A percentile compares a stretch with the other conserved stretches of the same genome.
Conservation (phyloP, 2,329 filamentous ascomycete species). For the Geosmithia morbida region DNA sequence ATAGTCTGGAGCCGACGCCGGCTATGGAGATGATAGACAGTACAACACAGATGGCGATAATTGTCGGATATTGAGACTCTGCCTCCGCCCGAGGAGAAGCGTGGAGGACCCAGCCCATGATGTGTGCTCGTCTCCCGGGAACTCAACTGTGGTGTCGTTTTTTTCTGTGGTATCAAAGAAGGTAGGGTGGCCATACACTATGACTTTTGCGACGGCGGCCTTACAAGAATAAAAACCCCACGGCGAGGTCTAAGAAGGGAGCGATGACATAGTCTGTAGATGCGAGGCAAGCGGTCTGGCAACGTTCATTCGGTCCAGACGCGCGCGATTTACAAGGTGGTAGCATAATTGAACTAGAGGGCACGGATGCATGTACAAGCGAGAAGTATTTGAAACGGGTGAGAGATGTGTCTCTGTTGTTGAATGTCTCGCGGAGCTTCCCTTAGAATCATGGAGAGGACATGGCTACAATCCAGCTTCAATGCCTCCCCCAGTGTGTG, state of each 20-base stretch:
- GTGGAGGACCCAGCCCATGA: slow-evolving; percentile 36
- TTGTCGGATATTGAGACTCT: slow-evolving; percentile 30
- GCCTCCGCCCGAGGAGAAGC: slow-evolving; percentile 29
- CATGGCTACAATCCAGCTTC: not conserved
- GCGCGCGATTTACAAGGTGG: not conserved
- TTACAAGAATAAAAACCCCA: not conserved
- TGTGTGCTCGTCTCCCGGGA: not conserved
- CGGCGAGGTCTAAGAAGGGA: not conserved
- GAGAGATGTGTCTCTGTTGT: not conserved
- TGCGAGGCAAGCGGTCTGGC: not conserved
- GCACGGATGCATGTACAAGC: not conserved
- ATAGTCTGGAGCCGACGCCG: slow-evolving; percentile 25
- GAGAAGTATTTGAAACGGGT: not conserved
- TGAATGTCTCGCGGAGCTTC: not conserved
- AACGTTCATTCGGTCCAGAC: not conserved
- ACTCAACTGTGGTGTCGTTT: not conserved
- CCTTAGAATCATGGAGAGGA: not conserved
- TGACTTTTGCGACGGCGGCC: not conserved
- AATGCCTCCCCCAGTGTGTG: not conserved
- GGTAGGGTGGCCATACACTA: not conserved
- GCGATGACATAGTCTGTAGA: not conserved
- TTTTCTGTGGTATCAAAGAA: not conserved
- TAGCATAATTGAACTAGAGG: not conserved
- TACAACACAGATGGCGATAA: slow-evolving; percentile 31
- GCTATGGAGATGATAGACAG: slow-evolving; percentile 26